Evolutionary conservation across 1,139 yeast genomes (phyloP).

Genomic region (Saccharomyces pastorianus): DNA sequence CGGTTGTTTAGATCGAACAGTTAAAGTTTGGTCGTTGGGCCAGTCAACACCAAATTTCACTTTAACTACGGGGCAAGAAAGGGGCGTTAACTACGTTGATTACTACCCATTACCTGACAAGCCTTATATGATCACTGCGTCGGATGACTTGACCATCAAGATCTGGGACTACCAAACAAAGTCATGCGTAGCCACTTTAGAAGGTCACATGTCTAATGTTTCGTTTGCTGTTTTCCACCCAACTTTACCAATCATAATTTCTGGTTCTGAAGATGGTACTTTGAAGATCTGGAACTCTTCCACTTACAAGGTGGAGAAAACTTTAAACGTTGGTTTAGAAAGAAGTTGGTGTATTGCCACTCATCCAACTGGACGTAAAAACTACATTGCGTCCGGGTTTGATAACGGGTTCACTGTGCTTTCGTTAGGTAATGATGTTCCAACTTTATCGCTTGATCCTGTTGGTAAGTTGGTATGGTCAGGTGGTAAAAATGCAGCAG

Average conservation of each 20-base stretch:
- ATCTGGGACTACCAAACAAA: slow-evolving; percentile 98
- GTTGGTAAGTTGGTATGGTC: slow-evolving; percentile 88
- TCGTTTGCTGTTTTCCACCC: slow-evolving; percentile 97
- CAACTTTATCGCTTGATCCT: slow-evolving; percentile 86
- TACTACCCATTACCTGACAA: slow-evolving; percentile 95
- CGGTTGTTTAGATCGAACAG: slow-evolving; percentile 91
- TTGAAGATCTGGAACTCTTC: slow-evolving; percentile 72
- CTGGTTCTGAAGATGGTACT: slow-evolving; percentile 80
- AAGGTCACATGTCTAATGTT: slow-evolving; percentile 89
- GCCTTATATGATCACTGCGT: slow-evolving; percentile 86
- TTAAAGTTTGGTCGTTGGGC: slow-evolving; percentile 93
- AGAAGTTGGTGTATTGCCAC: slow-evolving; percentile 94
- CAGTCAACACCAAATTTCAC: slow-evolving; percentile 88
- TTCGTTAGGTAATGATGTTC: slow-evolving; percentile 89
- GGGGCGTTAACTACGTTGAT: slow-evolving; percentile 93
- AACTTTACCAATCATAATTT: slow-evolving; percentile 77
- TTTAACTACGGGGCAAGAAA: slow-evolving; percentile 79
- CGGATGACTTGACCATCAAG: slow-evolving; percentile 85
- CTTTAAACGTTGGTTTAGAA: slow-evolving; percentile 83
- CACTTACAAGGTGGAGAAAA: slow-evolving; percentile 79
- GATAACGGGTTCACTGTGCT: slow-evolving; percentile 87
- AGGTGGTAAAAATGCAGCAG: slow-evolving; percentile 52
- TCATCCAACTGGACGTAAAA: slow-evolving; percentile 50
- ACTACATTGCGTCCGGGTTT: slow-evolving; percentile 83
- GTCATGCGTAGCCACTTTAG: slow-evolving; percentile 86